These are phyloP conservation scores for Spathaspora passalidarum DNA, from an alignment of 805 yeast genomes.

Conservation along the genomic window DNA sequence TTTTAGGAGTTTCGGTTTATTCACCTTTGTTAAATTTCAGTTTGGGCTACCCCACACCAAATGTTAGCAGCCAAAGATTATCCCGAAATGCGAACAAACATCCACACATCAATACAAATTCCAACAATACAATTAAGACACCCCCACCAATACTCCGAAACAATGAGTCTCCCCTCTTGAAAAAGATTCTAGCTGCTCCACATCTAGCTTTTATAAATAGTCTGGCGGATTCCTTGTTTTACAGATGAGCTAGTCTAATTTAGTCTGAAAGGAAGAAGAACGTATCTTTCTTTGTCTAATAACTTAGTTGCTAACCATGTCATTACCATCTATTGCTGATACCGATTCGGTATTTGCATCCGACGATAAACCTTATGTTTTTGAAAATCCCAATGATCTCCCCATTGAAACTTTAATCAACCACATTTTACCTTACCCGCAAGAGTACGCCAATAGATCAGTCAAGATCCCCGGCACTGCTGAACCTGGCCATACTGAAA, in stretches of 20 bases:
- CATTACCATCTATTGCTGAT: slow-evolving; percentile 9
- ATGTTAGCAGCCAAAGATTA: too few relatives aligned
- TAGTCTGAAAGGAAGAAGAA: too few relatives aligned
- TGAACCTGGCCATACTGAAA: slow-evolving; percentile 23
- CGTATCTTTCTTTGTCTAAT: neutral
- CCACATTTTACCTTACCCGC: slow-evolving; percentile 7
- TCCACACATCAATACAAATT: neutral
- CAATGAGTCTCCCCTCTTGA: neutral
- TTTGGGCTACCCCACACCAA: neutral
- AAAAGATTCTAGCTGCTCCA: too few relatives aligned
- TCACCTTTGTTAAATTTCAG: neutral
- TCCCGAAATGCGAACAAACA: neutral
- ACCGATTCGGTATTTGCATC: slow-evolving; percentile 7
- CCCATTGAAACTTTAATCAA: slow-evolving; percentile 9
- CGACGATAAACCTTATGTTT: slow-evolving; percentile 7
- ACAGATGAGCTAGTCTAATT: too few relatives aligned
- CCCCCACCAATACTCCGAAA: too few relatives aligned
- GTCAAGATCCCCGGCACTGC: slow-evolving; percentile 16
- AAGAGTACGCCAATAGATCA: slow-evolving; percentile 4
- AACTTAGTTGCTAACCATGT: too few relatives aligned
- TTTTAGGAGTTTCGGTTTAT: neutral
- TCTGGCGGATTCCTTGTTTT: neutral
- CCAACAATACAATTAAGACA: neutral
- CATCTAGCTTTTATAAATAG: neutral
- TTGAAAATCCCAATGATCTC: slow-evolving; percentile 9